Evolutionary conservation across 805 yeast genomes (phyloP).

Genomic region (Maudiozyma turicensis): DNA sequence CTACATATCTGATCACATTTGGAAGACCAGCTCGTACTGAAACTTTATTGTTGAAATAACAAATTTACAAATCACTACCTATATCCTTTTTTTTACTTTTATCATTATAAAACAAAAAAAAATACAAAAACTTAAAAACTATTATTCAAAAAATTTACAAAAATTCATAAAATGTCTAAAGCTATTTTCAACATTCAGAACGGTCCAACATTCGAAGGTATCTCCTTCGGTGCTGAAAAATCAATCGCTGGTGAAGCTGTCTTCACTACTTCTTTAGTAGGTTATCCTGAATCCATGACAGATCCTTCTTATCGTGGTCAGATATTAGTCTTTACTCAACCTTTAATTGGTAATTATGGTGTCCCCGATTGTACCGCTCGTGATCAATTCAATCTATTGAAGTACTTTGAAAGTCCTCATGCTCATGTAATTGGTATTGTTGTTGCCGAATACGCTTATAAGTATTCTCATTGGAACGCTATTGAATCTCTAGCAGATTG

Average conservation of each 20-base stretch:
- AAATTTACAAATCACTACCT: not conserved
- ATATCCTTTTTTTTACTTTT: not conserved
- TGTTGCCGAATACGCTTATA: conserved; percentile 89
- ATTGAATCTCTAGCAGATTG: conserved; percentile 90
- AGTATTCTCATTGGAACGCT: conserved; percentile 99
- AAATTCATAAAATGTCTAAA: conserved; percentile 35
- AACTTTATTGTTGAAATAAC: not conserved
- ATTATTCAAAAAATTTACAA: conserved; percentile 1
- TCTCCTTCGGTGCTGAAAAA: conserved; percentile 90
- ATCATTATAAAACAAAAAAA: conserved; percentile 10
- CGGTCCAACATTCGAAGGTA: conserved; percentile 89
- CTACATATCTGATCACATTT: conserved; percentile 43
- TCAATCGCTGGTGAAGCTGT: conserved; percentile 96
- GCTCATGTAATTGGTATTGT: conserved; percentile 94
- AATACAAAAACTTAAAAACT: conserved; percentile 1
- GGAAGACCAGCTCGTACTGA: conserved; percentile 40
- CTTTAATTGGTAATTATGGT: conserved; percentile 96
- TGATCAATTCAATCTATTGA: conserved; percentile 78
- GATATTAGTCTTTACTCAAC: conserved; percentile 93
- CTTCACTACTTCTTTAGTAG: conserved; percentile 94
- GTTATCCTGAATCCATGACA: conserved; percentile 98
- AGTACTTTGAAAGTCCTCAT: conserved; percentile 83
- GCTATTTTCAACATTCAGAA: conserved; percentile 87
- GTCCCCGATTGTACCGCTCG: conserved; percentile 78
- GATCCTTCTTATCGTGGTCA: conserved; percentile 98